Percentiles rank a stretch among this genome's conserved stretches.
phyloP scores from a whole-genome alignment of 768 basidiomycete species.

The Termitomyces sp. region DNA sequence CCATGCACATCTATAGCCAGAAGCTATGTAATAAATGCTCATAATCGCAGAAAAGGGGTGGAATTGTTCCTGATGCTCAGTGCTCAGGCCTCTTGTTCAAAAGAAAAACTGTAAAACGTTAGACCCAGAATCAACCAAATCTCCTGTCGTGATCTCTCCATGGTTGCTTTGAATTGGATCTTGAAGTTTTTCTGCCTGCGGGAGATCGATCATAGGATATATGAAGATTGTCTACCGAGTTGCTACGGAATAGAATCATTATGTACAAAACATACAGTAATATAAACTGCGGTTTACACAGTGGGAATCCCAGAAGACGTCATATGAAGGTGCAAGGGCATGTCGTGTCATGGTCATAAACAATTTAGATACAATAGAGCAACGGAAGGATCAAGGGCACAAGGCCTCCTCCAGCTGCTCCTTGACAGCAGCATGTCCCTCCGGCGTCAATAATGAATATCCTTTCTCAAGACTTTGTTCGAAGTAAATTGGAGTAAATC shows the following conservation, averaged over 20 bases:
- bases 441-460: slow-evolving; percentile 58
- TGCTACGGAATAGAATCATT: background rate
- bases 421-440: slow-evolving; percentile 66
- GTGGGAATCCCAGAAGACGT: background rate
- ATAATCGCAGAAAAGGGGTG: background rate
- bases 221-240: background rate
- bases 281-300: background rate
- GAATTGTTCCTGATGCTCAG: too few relatives aligned
- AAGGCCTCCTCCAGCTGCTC: slow-evolving; percentile 52
- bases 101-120: background rate
- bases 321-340: background rate
- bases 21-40: background rate
- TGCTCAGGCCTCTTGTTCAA: too few relatives aligned
- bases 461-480: slow-evolving; percentile 64
- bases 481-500: slow-evolving; percentile 76
- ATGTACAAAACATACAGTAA: background rate
- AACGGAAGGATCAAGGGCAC: background rate
- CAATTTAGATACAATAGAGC: background rate
- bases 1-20: background rate
- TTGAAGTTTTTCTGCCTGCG: background rate
- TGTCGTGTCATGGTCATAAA: background rate
- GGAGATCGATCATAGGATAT: too few relatives aligned
- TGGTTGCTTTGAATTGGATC: background rate
- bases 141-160: too few relatives aligned
- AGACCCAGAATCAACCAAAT: background rate